phyloP scores from a whole-genome alignment of 2,329 filamentous ascomycete species.

The Cladophialophora carrionii region DNA sequence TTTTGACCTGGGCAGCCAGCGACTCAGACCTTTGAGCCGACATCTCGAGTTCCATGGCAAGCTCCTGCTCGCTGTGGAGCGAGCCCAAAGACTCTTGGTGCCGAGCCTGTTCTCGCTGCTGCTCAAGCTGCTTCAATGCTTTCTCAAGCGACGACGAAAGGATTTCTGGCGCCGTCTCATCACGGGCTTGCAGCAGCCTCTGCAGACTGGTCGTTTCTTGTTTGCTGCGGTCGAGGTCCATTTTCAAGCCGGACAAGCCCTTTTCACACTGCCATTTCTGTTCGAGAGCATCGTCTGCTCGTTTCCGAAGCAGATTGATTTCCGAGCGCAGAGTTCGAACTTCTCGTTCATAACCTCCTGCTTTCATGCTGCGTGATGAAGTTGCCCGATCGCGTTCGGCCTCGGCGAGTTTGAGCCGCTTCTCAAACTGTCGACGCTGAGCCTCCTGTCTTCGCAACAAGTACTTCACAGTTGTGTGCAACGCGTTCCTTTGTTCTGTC shows the following conservation, averaged over 20 bases:
- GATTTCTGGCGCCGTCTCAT: slow-evolving; percentile 72
- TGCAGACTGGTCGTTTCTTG: slow-evolving; percentile 87
- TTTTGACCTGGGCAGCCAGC: slow-evolving; percentile 75
- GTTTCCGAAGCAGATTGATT: slow-evolving; percentile 77
- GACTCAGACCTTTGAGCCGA: slow-evolving; percentile 79
- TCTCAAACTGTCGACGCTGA: slow-evolving; percentile 80
- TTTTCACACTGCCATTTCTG: slow-evolving; percentile 97
- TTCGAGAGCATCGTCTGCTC: slow-evolving; percentile 90
- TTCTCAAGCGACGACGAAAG: slow-evolving; percentile 67
- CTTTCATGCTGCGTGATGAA: slow-evolving; percentile 63
- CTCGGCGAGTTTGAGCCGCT: slow-evolving; percentile 76
- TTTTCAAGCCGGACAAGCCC: slow-evolving; percentile 83
- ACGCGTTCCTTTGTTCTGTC: slow-evolving; percentile 87
- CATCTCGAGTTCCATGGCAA: slow-evolving; percentile 70
- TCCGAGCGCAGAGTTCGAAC: slow-evolving; percentile 79
- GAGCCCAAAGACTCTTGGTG: slow-evolving; percentile 67
- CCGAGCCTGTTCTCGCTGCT: slow-evolving; percentile 63
- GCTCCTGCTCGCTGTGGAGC: slow-evolving; percentile 67
- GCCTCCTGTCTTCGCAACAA: slow-evolving; percentile 83
- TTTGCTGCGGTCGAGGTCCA: slow-evolving; percentile 94
- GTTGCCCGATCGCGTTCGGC: slow-evolving; percentile 73
- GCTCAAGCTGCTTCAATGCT: slow-evolving; percentile 75
- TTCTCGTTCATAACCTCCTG: slow-evolving; percentile 80
- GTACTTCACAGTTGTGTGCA: slow-evolving; percentile 83
- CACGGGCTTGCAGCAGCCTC: slow-evolving; percentile 76